Conservation (phyloP, 768 basidiomycete species). For the Punctularia strigosozonata region DNA sequence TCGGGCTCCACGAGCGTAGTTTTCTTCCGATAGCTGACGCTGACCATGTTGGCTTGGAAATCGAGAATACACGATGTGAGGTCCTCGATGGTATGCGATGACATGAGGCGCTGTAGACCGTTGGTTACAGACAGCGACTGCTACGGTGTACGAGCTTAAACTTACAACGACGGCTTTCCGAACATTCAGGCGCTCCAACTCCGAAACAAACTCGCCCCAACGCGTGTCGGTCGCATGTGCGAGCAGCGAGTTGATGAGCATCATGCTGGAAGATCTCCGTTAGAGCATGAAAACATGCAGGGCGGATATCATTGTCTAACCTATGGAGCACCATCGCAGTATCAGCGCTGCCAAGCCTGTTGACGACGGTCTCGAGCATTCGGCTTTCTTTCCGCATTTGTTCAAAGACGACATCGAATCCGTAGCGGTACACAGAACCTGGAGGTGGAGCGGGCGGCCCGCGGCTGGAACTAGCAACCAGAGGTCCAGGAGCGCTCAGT, state of each 20-base stretch:
- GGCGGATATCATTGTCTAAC: conserved; percentile 21
- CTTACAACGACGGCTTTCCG: conserved; percentile 74
- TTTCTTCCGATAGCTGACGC: conserved; percentile 72
- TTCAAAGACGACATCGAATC: conserved; percentile 74
- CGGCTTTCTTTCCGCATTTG: conserved; percentile 67
- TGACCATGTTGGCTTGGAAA: conserved; percentile 78
- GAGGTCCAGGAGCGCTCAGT: conserved; percentile 45
- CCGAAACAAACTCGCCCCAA: conserved; percentile 71
- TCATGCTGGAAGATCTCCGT: conserved; percentile 44
- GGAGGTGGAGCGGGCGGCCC: conserved; percentile 38
- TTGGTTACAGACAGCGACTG: not conserved
- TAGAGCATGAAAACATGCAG: not conserved
- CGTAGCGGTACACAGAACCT: conserved; percentile 71
- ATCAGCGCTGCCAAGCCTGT: conserved; percentile 67
- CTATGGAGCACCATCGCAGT: conserved; percentile 80
- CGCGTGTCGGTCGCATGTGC: conserved; percentile 65
- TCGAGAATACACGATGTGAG: conserved; percentile 75
- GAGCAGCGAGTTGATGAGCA: conserved; percentile 79
- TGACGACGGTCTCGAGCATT: conserved; percentile 75
- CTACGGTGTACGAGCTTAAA: conserved; percentile 7
- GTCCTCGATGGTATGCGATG: conserved; percentile 70
- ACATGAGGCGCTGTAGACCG: conserved; percentile 59
- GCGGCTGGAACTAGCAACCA: conserved; percentile 49
- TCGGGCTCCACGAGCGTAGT: conserved; percentile 66
- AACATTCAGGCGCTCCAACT: conserved; percentile 66